Percentiles rank a stretch among this genome's conserved stretches.
phyloP scores from a whole-genome alignment of 164 flowering plant genomes.

The grape (Vitis vinifera) region DNA sequence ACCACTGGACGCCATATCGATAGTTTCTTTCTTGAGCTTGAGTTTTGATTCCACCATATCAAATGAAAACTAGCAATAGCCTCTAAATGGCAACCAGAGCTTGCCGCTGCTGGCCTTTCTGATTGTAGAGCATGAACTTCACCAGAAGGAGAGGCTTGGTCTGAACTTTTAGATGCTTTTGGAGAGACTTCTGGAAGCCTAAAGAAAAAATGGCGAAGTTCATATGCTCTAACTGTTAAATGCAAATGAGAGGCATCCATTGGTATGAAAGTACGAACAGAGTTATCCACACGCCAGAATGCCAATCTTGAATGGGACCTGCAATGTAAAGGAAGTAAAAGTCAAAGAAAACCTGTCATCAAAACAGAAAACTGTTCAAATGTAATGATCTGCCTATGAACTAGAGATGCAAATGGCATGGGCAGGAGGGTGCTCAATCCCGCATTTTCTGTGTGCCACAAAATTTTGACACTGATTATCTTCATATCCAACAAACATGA shows the following conservation, averaged over 20 bases:
- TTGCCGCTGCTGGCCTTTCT: slow-evolving; percentile 36
- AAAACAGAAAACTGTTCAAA: neutral
- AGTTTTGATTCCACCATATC: slow-evolving; percentile 92
- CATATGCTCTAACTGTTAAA: slow-evolving; percentile 60
- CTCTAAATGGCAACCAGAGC: slow-evolving; percentile 60
- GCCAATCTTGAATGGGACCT: slow-evolving; percentile 50
- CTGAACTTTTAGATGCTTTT: slow-evolving; percentile 25
- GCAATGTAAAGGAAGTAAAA: slow-evolving; percentile 23
- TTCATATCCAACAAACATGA: too few species aligned
- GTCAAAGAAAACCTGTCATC: neutral
- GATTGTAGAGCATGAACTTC: slow-evolving; percentile 28
- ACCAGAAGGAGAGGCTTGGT: slow-evolving; percentile 25
- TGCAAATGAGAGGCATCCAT: slow-evolving; percentile 53
- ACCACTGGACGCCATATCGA: slow-evolving; percentile 97
- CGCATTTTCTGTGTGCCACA: too few species aligned
- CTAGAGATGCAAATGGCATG: neutral
- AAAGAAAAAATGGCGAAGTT: slow-evolving; percentile 62
- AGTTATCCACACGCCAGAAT: slow-evolving; percentile 95
- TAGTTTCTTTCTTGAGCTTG: slow-evolving; percentile 70
- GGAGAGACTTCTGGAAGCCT: slow-evolving; percentile 39
- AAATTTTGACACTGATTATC: too few species aligned
- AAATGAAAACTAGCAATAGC: slow-evolving; percentile 76
- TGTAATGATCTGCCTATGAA: neutral
- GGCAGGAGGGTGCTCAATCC: too few species aligned
- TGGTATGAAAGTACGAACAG: slow-evolving; percentile 88